Evolutionary conservation across 805 yeast genomes (phyloP).

Genomic region (Candida berthetii): DNA sequence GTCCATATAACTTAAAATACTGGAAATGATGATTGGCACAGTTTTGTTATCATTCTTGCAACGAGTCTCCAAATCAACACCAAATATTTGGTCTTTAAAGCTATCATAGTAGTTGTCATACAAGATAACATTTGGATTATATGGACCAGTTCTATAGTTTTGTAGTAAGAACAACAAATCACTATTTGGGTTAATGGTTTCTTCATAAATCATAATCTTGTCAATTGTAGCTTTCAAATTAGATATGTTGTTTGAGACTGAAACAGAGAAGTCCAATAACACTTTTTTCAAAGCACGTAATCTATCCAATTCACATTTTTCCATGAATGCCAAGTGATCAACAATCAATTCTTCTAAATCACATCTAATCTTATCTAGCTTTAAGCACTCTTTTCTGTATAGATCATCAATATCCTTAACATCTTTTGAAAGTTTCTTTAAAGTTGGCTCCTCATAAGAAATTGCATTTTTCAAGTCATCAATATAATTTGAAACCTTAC

Average conservation of each 20-base stretch:
- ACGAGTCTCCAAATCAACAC: slow-evolving; percentile 67
- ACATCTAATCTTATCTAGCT: slow-evolving; percentile 63
- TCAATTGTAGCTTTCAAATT: slow-evolving; percentile 55
- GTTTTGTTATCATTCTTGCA: slow-evolving; percentile 66
- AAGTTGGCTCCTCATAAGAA: slow-evolving; percentile 41
- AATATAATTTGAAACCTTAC: slow-evolving; percentile 11
- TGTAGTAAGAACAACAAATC: slow-evolving; percentile 65
- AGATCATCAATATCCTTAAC: slow-evolving; percentile 50
- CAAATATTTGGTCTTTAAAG: slow-evolving; percentile 66
- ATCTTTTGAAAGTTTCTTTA: slow-evolving; percentile 47
- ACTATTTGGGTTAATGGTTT: slow-evolving; percentile 60
- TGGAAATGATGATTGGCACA: slow-evolving; percentile 63
- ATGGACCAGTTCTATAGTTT: slow-evolving; percentile 67
- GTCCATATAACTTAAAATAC: slow-evolving; percentile 64
- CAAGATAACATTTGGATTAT: slow-evolving; percentile 62
- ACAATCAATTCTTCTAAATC: slow-evolving; percentile 66
- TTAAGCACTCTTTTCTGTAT: slow-evolving; percentile 48
- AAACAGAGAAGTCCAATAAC: slow-evolving; percentile 63
- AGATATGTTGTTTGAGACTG: slow-evolving; percentile 55
- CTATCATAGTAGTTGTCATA: slow-evolving; percentile 80
- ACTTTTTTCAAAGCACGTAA: slow-evolving; percentile 71
- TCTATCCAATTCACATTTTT: slow-evolving; percentile 76
- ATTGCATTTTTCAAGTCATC: slow-evolving; percentile 18
- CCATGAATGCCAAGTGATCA: slow-evolving; percentile 73
- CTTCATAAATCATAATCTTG: slow-evolving; percentile 57